Evolutionary conservation across 202 grass and related monocot species (phyloP), one percentile per base, ranked within the genome.

Genomic region (Zizania palustris): DNA sequence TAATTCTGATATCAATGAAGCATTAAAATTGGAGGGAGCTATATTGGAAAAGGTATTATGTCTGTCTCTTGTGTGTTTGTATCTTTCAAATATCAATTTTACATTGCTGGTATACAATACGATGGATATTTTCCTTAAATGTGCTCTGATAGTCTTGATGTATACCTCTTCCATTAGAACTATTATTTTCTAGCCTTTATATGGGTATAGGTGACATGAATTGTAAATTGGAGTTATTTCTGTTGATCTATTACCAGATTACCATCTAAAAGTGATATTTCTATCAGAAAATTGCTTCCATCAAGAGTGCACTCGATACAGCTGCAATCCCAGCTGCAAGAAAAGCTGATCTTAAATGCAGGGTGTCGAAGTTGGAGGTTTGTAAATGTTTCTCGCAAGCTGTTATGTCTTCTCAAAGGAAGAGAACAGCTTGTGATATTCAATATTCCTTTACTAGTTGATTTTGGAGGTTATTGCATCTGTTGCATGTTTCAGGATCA

Each of bases 331-430:
- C 91, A 63, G 89, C 95, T 78, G 86, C 95, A 38, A 83, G 34
- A 57, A 98, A 98, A 94, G 89, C 95, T 80, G 95, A 98, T 88
- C 63, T 98, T 79, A 98, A 81, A 90, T 70, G 75, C 60, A 88
- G 87, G 45, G 67, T 94, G 60, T 84, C 87, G 45, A 88, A 98
- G 83, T 63, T 98, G 44, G 96, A 98, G 89, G 96, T 98, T 46
- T 49, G 62, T 73, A 66, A 39, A 76, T 44, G 65, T 55, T 69
- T 59, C 20, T 73, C 71, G 75, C 50, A 1, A 48, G 5, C 62
- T 61, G 19, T 61, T 20, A 51, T 4, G 19, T 9, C 48, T 56
- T 54, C 5, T 65, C 35, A 37, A 80, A 72, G 18, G 3, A 28
- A 69, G 41, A 74, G 18, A 67, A 28, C 20, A 45, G 16, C 28